Evolutionary conservation across 306 rosid genomes (phyloP), one percentile per base, ranked within the genome.

Genomic region (Sophora flavescens): DNA sequence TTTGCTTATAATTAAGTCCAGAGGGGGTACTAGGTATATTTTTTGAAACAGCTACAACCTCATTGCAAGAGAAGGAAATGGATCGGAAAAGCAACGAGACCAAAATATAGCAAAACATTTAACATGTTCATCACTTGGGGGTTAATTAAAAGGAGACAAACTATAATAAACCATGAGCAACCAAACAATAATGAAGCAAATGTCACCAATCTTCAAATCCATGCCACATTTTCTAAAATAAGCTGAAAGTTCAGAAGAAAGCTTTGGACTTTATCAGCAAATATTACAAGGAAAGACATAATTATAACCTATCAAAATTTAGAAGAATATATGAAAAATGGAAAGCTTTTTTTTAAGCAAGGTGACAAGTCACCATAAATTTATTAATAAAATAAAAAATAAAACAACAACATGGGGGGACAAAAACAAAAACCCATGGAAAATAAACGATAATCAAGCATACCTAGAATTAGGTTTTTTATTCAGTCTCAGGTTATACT

Each of bases 11-110:
- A n/a, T n/a, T n/a, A n/a, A n/a, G n/a, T n/a, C n/a, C n/a, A n/a
- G n/a, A n/a, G n/a, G n/a, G n/a, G n/a, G n/a, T 89, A 39, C 91
- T 88, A 50, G 92, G 88, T 71, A 90, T 88, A 66, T 88, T 88
- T 56, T 90, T 84, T 33, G 90, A 88, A 66, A 87, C 88, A 63
- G 88, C 81, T 84, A 84, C 81, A 64, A 85, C 54, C 45, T 77
- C 85, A 65, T 88, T 90, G 87, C 80, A 44, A 72, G 61, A 32
- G 13, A 72, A 74, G 26, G 45, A 52, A 82, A 63, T 9, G 62
- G n/a, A 32, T 68, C n/a, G 42, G 56, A 50, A 77, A 6, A 38
- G 44, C 11, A 42, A 48, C 2, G 44, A 16, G 51, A 48, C 28
- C 62, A 62, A 15, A 62, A 33, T 60, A 16, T 16, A 62, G n/a